Conservation (phyloP, 208 protist genomes). For the Porcisia hertigi region DNA sequence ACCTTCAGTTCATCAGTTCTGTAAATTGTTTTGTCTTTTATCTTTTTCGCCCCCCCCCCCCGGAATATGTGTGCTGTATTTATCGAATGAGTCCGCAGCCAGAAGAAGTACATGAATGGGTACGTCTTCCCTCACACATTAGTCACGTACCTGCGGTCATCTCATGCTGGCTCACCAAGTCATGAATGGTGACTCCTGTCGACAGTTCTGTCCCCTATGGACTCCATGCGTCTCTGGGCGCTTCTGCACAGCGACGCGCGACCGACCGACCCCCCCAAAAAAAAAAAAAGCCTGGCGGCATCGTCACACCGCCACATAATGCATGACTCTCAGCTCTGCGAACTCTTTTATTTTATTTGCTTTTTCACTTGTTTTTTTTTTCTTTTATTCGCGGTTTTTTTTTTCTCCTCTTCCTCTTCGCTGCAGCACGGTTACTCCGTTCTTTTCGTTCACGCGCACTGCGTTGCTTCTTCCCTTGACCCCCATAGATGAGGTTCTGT, state of each 20-base stretch:
- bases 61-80: too few relatives aligned
- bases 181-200: not conserved
- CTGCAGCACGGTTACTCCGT: not conserved
- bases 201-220: not conserved
- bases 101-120: not conserved
- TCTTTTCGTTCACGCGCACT: not conserved
- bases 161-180: not conserved
- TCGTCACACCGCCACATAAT: not conserved
- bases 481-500: not conserved
- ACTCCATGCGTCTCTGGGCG: not conserved
- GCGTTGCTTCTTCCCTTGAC: not conserved
- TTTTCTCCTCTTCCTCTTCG: not conserved
- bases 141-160: not conserved
- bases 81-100: not conserved
- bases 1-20: not conserved
- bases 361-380: not conserved
- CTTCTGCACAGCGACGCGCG: not conserved
- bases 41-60: not conserved
- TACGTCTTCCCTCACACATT: not conserved
- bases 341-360: not conserved
- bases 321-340: not conserved
- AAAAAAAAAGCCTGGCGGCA: too few relatives aligned
- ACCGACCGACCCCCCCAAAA: too few relatives aligned
- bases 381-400: not conserved
- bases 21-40: not conserved